Evolutionary conservation across 1,284 basidiomycete genomes (phyloP).

Genomic region (Cutaneotrichosporon sp.): DNA sequence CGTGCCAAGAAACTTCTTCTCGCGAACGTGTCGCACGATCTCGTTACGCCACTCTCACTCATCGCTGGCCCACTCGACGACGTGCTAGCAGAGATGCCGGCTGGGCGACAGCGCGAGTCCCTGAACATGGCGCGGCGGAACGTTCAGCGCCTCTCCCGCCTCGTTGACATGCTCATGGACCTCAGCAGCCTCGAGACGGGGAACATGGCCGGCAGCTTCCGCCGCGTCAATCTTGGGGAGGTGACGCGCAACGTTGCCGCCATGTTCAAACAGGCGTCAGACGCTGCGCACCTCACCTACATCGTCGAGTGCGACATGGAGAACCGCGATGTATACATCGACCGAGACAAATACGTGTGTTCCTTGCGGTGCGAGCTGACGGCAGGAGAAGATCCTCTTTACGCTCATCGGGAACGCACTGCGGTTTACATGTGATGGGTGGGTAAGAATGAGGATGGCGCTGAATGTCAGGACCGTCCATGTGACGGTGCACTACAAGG

Average conservation of each 20-base stretch:
- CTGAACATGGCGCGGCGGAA: conserved; percentile 48
- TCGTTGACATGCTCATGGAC: conserved; percentile 52
- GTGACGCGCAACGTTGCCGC: conserved; percentile 52
- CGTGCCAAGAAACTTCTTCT: conserved; percentile 49
- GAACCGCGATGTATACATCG: conserved; percentile 46
- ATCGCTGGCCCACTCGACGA: conserved; percentile 51
- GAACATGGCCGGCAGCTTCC: conserved; percentile 47
- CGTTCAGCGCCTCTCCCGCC: conserved; percentile 43
- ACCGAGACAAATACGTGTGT: conserved; percentile 51
- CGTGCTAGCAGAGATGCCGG: conserved; percentile 33
- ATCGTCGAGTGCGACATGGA: conserved; percentile 48
- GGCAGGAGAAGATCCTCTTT: conserved; percentile 53
- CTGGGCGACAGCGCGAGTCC: conserved; percentile 42
- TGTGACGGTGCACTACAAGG: conserved; percentile 35
- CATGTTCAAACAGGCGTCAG: conserved; percentile 48
- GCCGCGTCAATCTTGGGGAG: conserved; percentile 48
- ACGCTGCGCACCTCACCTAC: conserved; percentile 43
- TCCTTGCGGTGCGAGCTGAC: background rate
- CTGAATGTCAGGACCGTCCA: conserved; percentile 25
- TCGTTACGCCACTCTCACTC: conserved; percentile 52
- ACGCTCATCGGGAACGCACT: conserved; percentile 53
- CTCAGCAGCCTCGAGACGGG: conserved; percentile 50
- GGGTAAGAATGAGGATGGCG: conserved; percentile 3
- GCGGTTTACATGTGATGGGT: conserved; percentile 47
- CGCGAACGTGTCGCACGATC: conserved; percentile 52